Percentiles rank a stretch among this genome's conserved stretches.
phyloP scores from a whole-genome alignment of 108 stramenopile species.

The Conticribra weissflogii region DNA sequence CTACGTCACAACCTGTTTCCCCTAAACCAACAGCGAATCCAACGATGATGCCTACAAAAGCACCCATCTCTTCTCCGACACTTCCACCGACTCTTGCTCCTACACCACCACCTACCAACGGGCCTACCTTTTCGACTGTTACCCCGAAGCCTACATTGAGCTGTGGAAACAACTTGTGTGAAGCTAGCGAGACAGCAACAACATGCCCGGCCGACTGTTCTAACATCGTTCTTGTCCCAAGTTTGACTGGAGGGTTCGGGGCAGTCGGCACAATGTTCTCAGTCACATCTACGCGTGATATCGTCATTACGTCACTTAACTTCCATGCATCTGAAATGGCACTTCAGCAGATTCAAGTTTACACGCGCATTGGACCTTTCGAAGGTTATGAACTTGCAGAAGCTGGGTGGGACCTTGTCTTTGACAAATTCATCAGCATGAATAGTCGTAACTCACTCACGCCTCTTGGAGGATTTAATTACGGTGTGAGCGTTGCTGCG shows the following conservation, averaged over 20 bases:
- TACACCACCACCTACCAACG: background rate
- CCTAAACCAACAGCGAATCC: background rate
- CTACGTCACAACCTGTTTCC: background rate
- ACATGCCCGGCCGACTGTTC: conserved; percentile 8
- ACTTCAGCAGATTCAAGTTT: background rate
- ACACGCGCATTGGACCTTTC: background rate
- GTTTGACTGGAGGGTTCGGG: background rate
- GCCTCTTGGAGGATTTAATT: conserved; percentile 5
- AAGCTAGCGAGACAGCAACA: background rate
- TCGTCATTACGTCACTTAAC: conserved; percentile 3
- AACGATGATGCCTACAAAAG: background rate
- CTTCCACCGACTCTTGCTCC: background rate
- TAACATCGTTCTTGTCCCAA: background rate
- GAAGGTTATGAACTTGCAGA: conserved; percentile 7
- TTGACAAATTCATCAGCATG: background rate
- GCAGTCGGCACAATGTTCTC: conserved; percentile 7
- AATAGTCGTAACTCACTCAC: background rate
- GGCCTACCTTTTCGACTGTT: background rate
- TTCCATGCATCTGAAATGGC: background rate
- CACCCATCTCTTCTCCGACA: background rate
- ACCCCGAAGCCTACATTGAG: background rate
- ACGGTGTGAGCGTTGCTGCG: conserved; percentile 1
- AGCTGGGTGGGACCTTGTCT: conserved; percentile 4
- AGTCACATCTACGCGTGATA: conserved; percentile 2
- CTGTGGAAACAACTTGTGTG: conserved; percentile 8